phyloP scores from a whole-genome alignment of 208 protist species.

The Wallacemonas rigidus region DNA sequence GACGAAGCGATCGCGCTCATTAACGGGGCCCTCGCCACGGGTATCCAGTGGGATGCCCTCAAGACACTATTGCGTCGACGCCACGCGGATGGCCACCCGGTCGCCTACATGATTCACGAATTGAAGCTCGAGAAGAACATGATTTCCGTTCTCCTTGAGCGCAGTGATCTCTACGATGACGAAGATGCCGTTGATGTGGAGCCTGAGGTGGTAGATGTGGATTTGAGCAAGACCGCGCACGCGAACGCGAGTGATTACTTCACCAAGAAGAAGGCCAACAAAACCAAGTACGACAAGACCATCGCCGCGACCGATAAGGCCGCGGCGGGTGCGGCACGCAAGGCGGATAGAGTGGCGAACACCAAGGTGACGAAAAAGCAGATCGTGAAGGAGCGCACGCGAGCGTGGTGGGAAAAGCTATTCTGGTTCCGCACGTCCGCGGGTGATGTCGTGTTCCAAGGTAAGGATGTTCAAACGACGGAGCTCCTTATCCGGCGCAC shows the following conservation, averaged over 20 bases:
- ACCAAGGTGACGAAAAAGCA: conserved; percentile 68
- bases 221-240: conserved; percentile 91
- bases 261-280: conserved; percentile 74
- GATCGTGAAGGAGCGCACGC: conserved; percentile 87
- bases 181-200: conserved; percentile 60
- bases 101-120: conserved; percentile 92
- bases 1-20: conserved; percentile 92
- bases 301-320: conserved; percentile 75
- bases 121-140: conserved; percentile 90
- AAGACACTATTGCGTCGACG: conserved; percentile 75
- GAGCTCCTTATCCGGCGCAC: conserved; percentile 92
- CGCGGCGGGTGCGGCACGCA: conserved; percentile 80
- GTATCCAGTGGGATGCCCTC: conserved; percentile 89
- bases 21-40: conserved; percentile 70
- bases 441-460: conserved; percentile 95
- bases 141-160: conserved; percentile 84
- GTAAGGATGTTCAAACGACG: conserved; percentile 95
- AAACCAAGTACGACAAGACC: conserved; percentile 89
- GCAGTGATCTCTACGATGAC: conserved; percentile 44
- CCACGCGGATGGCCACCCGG: conserved; percentile 87
- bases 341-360: conserved; percentile 58
- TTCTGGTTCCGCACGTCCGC: conserved; percentile 97
- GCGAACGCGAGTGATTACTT: conserved; percentile 96
- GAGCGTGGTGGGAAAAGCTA: conserved; percentile 99
- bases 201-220: conserved; percentile 87